Evolutionary conservation across 345 rosid species (phyloP), one percentile per base, ranked within the genome.

Genomic region (Firmiana major): DNA sequence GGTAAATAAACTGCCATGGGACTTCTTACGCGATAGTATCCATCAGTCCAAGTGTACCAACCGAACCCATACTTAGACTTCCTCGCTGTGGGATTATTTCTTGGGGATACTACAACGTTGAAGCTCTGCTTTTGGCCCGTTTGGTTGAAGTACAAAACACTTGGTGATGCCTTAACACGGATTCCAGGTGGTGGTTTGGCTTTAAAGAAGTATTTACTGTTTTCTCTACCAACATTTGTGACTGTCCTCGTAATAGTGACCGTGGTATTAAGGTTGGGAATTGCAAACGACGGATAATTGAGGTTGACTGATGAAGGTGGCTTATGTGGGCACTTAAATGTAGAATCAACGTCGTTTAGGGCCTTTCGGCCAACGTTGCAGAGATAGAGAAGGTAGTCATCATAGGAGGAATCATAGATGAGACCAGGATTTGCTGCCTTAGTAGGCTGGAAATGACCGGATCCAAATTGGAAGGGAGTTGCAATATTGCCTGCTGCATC

Each of bases 391-490:
- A 86, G 74, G 77, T 93, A 93, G 71, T 89, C 93, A 17, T 59
- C 49, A 71, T 83, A 86, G 0, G 94, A 84, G 72, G 93, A 88
- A 31, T 92, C 91, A 5, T 95, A 95, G 51, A 93, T 86, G 13
- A 95, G 90, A 66, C 98, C 99, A 11, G 98, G 99, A 71, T 90
- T 94, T 0, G 86, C 90, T 9, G 96, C 93, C 74, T 63, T 88
- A 0, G 79, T 67, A 0, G 93, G 98, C 36, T 77, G 81, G 66
- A 93, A 85, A 73, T 89, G 97, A 53, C 97, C 99, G 0, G 96
- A 84, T 0, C 96, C 97, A 24, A 80, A 81, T 0, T 85, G 83
- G 54, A 95, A 93, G 4, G 99, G 92, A 51, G 79, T 88, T 2
- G 90, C 89, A 1, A 62, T 60, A 34, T 77, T 73, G 38, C 91